phyloP scores from a whole-genome alignment of 2,329 filamentous ascomycete genomes.

The Aspergillus bombycis region DNA sequence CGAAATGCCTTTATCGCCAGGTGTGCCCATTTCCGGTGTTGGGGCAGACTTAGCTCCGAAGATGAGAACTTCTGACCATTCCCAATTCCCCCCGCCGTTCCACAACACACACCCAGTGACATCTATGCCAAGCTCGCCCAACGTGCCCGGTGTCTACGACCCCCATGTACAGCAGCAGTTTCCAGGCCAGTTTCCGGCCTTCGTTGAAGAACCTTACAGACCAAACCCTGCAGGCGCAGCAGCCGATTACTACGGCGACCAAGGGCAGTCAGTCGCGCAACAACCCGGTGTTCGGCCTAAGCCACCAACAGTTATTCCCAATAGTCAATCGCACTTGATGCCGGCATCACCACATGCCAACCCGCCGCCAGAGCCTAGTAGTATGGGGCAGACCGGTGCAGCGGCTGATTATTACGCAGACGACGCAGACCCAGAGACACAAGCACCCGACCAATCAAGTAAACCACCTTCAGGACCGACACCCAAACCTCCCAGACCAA shows the following conservation, averaged over 20 bases:
- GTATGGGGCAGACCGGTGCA: conserved; percentile 47
- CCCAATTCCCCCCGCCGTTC: conserved; percentile 38
- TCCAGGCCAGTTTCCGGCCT: conserved; percentile 58
- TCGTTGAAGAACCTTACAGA: conserved; percentile 50
- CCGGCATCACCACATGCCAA: conserved; percentile 54
- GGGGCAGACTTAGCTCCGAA: conserved; percentile 31
- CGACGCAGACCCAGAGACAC: conserved; percentile 23
- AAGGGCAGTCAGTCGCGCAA: conserved; percentile 60
- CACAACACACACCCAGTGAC: conserved; percentile 22
- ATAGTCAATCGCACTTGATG: conserved; percentile 60
- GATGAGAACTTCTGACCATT: conserved; percentile 18
- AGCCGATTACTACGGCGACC: conserved; percentile 65
- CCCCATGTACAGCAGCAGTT: conserved; percentile 61
- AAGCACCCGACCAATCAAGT: conserved; percentile 16
- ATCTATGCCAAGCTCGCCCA: conserved; percentile 26
- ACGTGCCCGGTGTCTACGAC: conserved; percentile 38
- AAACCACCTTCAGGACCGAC: conserved; percentile 20
- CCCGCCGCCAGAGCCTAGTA: conserved; percentile 63
- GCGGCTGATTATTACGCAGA: conserved; percentile 60
- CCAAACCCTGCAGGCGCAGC: conserved; percentile 56
- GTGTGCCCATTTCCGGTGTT: conserved; percentile 27
- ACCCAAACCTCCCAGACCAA: conserved; percentile 30
- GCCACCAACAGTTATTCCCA: conserved; percentile 56
- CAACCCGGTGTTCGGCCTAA: conserved; percentile 64
- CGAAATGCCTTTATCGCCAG: conserved; percentile 29